These are phyloP conservation scores for Solanum peruvianum DNA, from an alignment of 257 asterid species.

Conservation along the genomic window DNA sequence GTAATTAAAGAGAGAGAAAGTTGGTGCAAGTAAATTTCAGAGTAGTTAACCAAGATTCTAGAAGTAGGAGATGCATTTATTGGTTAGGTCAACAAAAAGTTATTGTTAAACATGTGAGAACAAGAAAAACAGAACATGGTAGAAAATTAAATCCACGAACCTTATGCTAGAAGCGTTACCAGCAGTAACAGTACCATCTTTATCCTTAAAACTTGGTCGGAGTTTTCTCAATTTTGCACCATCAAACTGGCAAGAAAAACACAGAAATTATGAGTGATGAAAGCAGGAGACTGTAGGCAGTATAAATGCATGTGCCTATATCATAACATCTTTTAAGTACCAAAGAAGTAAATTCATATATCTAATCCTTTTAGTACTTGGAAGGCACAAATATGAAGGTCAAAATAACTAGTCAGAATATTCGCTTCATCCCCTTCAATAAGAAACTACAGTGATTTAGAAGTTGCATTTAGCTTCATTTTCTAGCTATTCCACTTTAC, in stretches of 20 bases:
- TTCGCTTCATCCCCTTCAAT: neutral
- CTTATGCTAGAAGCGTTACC: conserved; percentile 99
- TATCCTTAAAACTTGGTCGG: conserved; percentile 95
- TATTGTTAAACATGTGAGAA: neutral
- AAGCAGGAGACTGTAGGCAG: neutral
- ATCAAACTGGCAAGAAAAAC: conserved; percentile 61
- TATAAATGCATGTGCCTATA: neutral
- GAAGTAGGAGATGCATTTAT: neutral
- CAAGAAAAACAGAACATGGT: neutral
- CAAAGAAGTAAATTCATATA: neutral
- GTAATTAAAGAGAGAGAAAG: neutral
- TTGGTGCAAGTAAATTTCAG: neutral
- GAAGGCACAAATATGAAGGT: neutral
- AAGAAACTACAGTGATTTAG: neutral
- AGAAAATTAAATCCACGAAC: conserved; percentile 17
- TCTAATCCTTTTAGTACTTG: neutral
- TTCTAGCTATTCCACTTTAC: neutral
- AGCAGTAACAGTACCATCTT: conserved; percentile 93
- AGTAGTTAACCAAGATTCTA: neutral
- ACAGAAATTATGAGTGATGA: neutral
- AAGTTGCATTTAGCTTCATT: neutral
- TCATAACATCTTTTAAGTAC: neutral
- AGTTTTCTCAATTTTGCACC: conserved; percentile 88
- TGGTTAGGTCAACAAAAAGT: neutral
- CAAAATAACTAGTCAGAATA: neutral